Base-by-base conservation (phyloP, 108 stramenopile species). In the Fragilaria radians region DNA sequence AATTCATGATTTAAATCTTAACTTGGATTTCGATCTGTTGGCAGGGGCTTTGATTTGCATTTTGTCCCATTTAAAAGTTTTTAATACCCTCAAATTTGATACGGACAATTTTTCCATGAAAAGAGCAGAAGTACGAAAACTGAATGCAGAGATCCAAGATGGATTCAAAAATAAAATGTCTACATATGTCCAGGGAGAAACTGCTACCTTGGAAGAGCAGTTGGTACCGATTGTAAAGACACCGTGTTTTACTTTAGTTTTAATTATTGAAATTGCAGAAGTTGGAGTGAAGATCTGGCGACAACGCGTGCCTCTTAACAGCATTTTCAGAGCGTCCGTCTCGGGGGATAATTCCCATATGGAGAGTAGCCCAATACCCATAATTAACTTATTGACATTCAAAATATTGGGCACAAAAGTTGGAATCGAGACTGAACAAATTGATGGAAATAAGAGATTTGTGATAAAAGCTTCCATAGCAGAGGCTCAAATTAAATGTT, bases 31-130 rank as follows among this genome's bases (percentile, higher is more conserved):
- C 26, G 71, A 75, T 50, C 46, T 77, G 14, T 32, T 81, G 17
- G 56, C 75, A 33, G 69, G 79, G 49, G 79, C 79, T 14, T 56
- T 73, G 18, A 57, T 70, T 45, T 83, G 77, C 46, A 3, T 89
- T 19, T 30, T 81, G 19, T 72, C 68, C 59, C 81, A 89, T 57
- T 18, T 61, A 11, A 36, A 52, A 55, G 54, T 32, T 55, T 54
- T 31, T 46, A 63, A 30, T 26, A n/a, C n/a, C n/a, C n/a, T n/a
- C n/a, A n/a, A n/a, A n/a, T n/a, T n/a, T n/a, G n/a, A n/a, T n/a
- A n/a, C n/a, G n/a, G n/a, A n/a, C n/a, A n/a, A n/a, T n/a, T n/a
- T n/a, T n/a, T n/a, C n/a, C n/a, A n/a, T n/a, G n/a, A n/a, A n/a
- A n/a, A n/a, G n/a, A n/a, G n/a, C n/a, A n/a, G n/a, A n/a, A n/a